phyloP scores from a whole-genome alignment of 2,329 filamentous ascomycete genomes.

The Phyllosticta citriasiana region DNA sequence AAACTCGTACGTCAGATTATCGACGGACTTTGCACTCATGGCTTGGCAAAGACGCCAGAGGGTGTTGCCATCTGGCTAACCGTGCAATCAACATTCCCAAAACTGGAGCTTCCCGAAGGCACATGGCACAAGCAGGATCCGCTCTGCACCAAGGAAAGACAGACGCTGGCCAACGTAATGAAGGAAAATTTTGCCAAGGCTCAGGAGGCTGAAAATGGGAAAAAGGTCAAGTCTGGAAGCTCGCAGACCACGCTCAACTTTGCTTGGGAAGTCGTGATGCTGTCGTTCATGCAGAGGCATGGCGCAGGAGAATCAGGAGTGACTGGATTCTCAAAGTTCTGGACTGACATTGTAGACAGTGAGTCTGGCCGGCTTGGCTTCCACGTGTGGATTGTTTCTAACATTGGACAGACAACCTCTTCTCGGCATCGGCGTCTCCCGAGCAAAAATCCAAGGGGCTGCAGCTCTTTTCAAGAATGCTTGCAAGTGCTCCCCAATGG shows the following conservation, averaged over 20 bases:
- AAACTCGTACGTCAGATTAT: conserved; percentile 53
- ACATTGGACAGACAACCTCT: conserved; percentile 58
- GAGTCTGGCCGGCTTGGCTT: conserved; percentile 26
- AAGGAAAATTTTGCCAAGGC: conserved; percentile 58
- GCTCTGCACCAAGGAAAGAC: conserved; percentile 56
- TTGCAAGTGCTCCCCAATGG: conserved; percentile 43
- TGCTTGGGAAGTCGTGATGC: conserved; percentile 74
- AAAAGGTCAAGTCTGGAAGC: conserved; percentile 52
- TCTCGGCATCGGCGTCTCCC: conserved; percentile 69
- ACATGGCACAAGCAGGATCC: conserved; percentile 69
- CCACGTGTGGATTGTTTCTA: conserved; percentile 10
- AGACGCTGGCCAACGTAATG: conserved; percentile 62
- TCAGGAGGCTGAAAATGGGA: conserved; percentile 32
- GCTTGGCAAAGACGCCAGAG: conserved; percentile 71
- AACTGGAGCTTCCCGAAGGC: conserved; percentile 54
- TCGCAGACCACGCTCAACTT: conserved; percentile 78
- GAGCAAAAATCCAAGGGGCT: conserved; percentile 91
- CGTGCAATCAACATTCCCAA: conserved; percentile 53
- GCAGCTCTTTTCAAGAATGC: conserved; percentile 69
- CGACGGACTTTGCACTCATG: conserved; percentile 50
- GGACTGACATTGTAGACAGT: conserved; percentile 81
- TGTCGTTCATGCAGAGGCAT: conserved; percentile 20
- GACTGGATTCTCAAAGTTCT: conserved; percentile 62
- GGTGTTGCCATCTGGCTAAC: conserved; percentile 83
- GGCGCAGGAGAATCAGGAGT: conserved; percentile 17